Base-by-base conservation (phyloP, 2,329 filamentous ascomycete species). In the Aspergillus intermedius region DNA sequence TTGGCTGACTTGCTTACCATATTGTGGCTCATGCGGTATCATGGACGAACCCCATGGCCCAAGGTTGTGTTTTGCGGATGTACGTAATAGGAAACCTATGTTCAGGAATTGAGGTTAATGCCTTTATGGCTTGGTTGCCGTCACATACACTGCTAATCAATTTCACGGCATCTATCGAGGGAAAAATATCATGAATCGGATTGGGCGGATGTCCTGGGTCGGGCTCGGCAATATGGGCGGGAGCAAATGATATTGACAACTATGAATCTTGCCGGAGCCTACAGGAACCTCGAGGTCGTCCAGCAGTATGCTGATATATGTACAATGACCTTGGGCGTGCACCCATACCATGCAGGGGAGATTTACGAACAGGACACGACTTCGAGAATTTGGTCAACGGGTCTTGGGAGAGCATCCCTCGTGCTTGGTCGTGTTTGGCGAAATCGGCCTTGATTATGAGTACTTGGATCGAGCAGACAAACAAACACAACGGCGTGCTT, bases 391-490 rank as follows among this genome's bases (percentile, higher is more conserved):
- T 0, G 54, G 51, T 13, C 34, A 65, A 15, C 28, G 48, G 0
- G 45, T 63, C 1, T 51, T 72, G 4, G 57, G 52, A 0, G 52
- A 59, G 1, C 44, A 45, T 0, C 55, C 68, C 1, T 54, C 61
- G 0, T 60, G 67, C 2, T 54, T 78, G 2, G 69, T 65, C 0
- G 75, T 75, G 1, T 77, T 73, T 49, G 76, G 75, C 1, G 76
- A 78, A 44, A 61, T 79, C 1, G 75, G 76, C 0, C 62, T 79
- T 1, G 77, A 79, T 45, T 78, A 77, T 39, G 75, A 76, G 35
- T 67, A 73, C 4, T 61, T 77, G 3, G 61, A 68, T 0, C 66
- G 69, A 2, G 73, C 74, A 0, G 60, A 68, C 9, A 75, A 73
- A 42, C 21, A 69, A 3, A 64, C 60, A 0, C 72, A 77, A 50